Base-by-base conservation (phyloP, 1,139 yeast genomes). In the Scheffersomyces insectosa region DNA sequence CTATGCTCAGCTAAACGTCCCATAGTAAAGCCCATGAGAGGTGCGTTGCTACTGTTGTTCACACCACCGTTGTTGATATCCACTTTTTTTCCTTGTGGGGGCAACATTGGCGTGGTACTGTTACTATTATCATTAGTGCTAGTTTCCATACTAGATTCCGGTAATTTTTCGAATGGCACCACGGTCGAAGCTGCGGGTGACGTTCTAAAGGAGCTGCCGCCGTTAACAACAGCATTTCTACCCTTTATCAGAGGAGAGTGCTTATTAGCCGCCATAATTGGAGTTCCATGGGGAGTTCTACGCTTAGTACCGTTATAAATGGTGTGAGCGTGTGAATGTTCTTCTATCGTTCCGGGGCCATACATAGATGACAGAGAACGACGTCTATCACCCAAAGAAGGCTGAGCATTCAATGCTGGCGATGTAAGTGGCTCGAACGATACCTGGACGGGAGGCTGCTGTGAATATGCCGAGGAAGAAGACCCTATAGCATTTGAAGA, bases 371-470 rank as follows among this genome's bases (percentile, higher is more conserved):
- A 63, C 37, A 73, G 65, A 4, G 72, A 56, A 31, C 77, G 57
- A 45, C 77, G 60, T 39, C 72, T 59, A 42, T 57, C 66, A 16
- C 36, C 33, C 13, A 34, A 37, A 3, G 57, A 48, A 8, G 54
- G 55, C 42, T 71, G 77, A 33, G 81, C 82, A 46, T 74, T 79
- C 38, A 85, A 64, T 2, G 88, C 87, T 0, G 91, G 90, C 1
- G 88, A 82, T 2, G 88, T 80, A 48, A 84, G 51, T 37, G 80
- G 70, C 66, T 77, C 72, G 55, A 74, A 64, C 44, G 70, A 51
- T 28, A 71, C 57, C 41, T 60, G 68, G 8, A 65, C 60, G 1
- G 76, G 72, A 9, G 63, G 57, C 54, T 49, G 63, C 51, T 40
- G 60, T 59, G 47, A 67, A 5, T 42, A 32, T 14, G 36, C 25